Base-by-base conservation (phyloP, 31 red algal species). In the Asparagopsis taxiformis region DNA sequence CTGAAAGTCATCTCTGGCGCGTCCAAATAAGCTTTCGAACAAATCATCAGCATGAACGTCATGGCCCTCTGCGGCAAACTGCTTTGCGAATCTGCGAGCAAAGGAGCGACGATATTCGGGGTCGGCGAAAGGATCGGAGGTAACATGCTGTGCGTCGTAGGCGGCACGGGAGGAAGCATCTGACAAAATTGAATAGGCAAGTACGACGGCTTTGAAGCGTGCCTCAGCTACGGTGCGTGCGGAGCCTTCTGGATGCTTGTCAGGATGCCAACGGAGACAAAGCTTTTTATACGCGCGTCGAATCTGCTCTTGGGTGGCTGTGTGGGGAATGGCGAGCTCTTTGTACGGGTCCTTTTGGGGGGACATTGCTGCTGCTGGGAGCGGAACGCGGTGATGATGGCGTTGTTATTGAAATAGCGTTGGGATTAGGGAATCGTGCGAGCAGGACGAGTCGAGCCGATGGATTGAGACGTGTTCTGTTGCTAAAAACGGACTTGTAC, bases 181-280 rank as follows among this genome's bases (percentile, higher is more conserved):
- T 1, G 74, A 76, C 22, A 97, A 22, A 24, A 78, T 51, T 35
- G 72, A 41, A 51, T 97, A 97, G 22, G 93, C 93, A 17, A 72
- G 50, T 31, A 64, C 54, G 3, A 97, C 44, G 74, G 65, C 51
- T 62, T 97, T 82, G 70, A 97, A 97, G 0, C 51, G 41, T 0
- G 36, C 36, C 29, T 80, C 79, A 10, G 93, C 93, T 33, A 16
- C 51, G 35, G 35, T 46, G 37, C 77, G 77, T 9, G 81, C 23
- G 19, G 51, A 30, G 29, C 78, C 79, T 54, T 77, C 22, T 1
- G 87, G 84, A 34, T 97, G 84, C 73, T 97, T 97, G 78, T 97
- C 93, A 0, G 93, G 93, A 34, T 97, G 93, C 68, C 65, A 78
- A 13, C 63, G 68, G 3, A 97, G 70, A n/a, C 88, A 89, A 0